These are phyloP conservation scores for Zymoseptoria passerinii DNA, from an alignment of 2,329 filamentous ascomycete species.

Conservation along the genomic window DNA sequence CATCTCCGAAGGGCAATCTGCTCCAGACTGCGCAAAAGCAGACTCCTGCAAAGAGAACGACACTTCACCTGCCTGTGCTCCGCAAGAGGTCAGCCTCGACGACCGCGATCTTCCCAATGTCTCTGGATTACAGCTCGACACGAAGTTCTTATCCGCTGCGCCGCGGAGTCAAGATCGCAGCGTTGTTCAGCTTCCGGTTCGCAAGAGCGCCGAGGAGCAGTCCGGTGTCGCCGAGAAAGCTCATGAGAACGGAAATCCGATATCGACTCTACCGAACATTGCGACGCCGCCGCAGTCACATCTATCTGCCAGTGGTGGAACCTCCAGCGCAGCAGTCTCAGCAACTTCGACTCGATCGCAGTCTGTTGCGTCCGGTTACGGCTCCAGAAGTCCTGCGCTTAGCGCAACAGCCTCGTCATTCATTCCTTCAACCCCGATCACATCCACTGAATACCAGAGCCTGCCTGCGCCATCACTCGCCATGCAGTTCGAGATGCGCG, in stretches of 20 bases:
- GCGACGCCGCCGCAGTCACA: background rate
- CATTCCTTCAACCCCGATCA: background rate
- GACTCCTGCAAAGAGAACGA: background rate
- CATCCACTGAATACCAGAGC: background rate
- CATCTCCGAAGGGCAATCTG: too few species aligned
- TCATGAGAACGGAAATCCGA: too few species aligned
- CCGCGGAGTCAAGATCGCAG: background rate
- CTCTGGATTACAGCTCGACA: background rate
- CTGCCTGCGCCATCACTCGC: background rate
- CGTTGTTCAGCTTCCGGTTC: background rate
- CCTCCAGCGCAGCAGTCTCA: background rate
- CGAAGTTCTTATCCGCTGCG: background rate
- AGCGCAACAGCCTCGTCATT: background rate
- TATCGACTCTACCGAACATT: background rate
- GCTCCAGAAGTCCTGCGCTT: background rate
- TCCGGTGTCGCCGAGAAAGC: too few species aligned
- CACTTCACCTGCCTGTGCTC: background rate
- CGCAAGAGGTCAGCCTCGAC: background rate
- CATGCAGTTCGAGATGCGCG: constrained; percentile 8
- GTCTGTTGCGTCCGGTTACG: background rate
- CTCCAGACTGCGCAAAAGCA: background rate
- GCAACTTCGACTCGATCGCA: background rate
- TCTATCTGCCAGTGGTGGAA: background rate
- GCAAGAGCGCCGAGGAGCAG: too few species aligned
- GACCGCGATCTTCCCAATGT: background rate